These are phyloP conservation scores for Mycena belliarum DNA, from an alignment of 768 basidiomycete species.

Conservation along the genomic window DNA sequence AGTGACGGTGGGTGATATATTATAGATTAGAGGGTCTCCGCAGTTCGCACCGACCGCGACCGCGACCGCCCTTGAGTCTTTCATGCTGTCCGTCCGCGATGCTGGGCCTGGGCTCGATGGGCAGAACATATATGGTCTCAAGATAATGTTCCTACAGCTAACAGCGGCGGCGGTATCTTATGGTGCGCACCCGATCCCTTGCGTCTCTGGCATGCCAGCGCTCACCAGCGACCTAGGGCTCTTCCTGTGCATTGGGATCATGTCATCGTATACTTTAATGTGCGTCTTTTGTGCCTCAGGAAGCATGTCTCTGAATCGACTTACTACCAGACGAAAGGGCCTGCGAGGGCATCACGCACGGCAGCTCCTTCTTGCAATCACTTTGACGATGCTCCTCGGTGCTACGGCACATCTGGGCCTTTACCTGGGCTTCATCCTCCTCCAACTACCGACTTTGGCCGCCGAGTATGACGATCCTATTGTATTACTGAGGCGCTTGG, in stretches of 20 bases:
- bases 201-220: neutral
- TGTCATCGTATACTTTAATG: constrained; percentile 14
- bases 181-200: constrained; percentile 2
- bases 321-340: constrained; percentile 11
- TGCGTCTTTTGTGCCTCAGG: no score
- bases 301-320: no score
- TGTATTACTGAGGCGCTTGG: neutral
- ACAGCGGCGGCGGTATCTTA: constrained; percentile 12
- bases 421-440: constrained; percentile 1
- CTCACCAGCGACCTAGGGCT: neutral
- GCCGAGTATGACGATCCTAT: constrained; percentile 13
- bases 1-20: neutral
- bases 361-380: constrained; percentile 11
- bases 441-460: constrained; percentile 15
- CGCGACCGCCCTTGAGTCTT: neutral
- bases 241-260: constrained; percentile 7
- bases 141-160: constrained; percentile 9
- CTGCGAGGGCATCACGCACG: constrained; percentile 11
- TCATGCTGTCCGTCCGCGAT: constrained; percentile 12
- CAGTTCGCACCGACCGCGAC: no score
- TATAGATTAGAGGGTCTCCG: neutral
- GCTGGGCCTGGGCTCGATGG: constrained; percentile 22
- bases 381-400: constrained; percentile 11
- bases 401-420: constrained; percentile 14
- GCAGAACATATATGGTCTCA: constrained; percentile 13